Conservation (phyloP, 1,139 yeast species). For the Pichia sp. region DNA sequence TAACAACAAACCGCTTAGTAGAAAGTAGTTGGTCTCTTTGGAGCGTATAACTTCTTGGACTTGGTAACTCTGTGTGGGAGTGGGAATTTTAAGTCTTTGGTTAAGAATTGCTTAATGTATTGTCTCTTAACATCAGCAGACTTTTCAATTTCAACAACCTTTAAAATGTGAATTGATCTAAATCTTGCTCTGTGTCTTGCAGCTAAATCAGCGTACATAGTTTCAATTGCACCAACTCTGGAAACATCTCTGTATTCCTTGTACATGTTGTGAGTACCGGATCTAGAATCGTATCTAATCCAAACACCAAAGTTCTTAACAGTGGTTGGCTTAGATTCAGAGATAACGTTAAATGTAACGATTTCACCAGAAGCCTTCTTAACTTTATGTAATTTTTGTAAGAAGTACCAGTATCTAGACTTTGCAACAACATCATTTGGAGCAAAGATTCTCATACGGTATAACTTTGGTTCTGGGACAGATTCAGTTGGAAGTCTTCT, state of each 20-base stretch:
- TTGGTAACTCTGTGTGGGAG: slow-evolving; percentile 99
- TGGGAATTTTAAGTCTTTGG: slow-evolving; percentile 98
- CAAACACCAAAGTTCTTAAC: slow-evolving; percentile 99
- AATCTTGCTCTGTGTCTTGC: slow-evolving; percentile 99
- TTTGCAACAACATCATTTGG: slow-evolving; percentile 98
- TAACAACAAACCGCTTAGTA: slow-evolving; percentile 46
- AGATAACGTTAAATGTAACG: slow-evolving; percentile 84
- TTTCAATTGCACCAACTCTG: slow-evolving; percentile 98
- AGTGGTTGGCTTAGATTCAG: slow-evolving; percentile 97
- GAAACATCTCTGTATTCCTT: slow-evolving; percentile 99
- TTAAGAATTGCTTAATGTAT: slow-evolving; percentile 95
- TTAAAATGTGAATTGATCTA: slow-evolving; percentile 96
- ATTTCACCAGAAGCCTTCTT: slow-evolving; percentile 99
- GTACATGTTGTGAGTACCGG: slow-evolving; percentile 99
- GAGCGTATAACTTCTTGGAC: slow-evolving; percentile 80
- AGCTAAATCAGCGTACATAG: slow-evolving; percentile 99
- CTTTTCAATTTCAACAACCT: slow-evolving; percentile 98
- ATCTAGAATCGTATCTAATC: slow-evolving; percentile 99
- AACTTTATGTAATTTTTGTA: slow-evolving; percentile 98
- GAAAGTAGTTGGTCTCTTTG: slow-evolving; percentile 95
- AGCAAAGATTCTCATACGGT: slow-evolving; percentile 99
- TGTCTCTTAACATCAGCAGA: slow-evolving; percentile 98
- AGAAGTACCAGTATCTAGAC: slow-evolving; percentile 99
- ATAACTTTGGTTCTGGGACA: slow-evolving; percentile 99
- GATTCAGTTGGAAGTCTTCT: slow-evolving; percentile 99